Evolutionary conservation across 108 stramenopile species (phyloP), one percentile per base, ranked within the genome.

Genomic region (Asterionellopsis glacialis): DNA sequence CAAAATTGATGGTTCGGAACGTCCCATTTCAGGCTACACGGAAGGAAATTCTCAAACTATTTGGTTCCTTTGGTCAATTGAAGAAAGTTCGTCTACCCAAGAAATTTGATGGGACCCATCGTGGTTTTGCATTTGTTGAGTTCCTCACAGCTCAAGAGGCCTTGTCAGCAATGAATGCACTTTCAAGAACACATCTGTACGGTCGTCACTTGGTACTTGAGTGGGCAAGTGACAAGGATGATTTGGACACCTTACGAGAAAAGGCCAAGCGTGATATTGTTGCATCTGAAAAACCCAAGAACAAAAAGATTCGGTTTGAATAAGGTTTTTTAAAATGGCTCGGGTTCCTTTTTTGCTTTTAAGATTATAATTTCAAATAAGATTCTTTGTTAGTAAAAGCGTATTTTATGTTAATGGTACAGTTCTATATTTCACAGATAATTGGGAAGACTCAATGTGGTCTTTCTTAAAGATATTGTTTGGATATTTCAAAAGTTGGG

Each of bases 91-190:
- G 97, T 5, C 66, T 99, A n/a, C 99, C 99, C 6, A 97, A 96
- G 68, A 96, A 96, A 75, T 94, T 95, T 64, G 97, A 96, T 71
- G 97, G 97, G 14, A 68, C 66, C 11, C 93, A 95, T 75, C 97
- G 99, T 41, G 99, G 99, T 7, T 99, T 98, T 67, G 98, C 96
- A 23, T 99, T 99, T 67, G 87, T 98, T 15, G 98, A 98, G 25
- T 99, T 93, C 68, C 44, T 80, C 51, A 93, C 95, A 9, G 52
- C 65, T n/a, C 91, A 96, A 64, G 98, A 99, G 70, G 98, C 99
- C 7, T 51, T 67, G 63, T 75, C 77, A 33, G 98, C 97, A 0
- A 93, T 94, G 80, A 66, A 57, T 13, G 69, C 93, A 19, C 71
- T 99, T 14, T 81, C 88, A 6, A 54, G 77, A 40, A 97, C 97